Evolutionary conservation across 23 red algal species (phyloP).

Genomic region (Pyropia yezoensis): DNA sequence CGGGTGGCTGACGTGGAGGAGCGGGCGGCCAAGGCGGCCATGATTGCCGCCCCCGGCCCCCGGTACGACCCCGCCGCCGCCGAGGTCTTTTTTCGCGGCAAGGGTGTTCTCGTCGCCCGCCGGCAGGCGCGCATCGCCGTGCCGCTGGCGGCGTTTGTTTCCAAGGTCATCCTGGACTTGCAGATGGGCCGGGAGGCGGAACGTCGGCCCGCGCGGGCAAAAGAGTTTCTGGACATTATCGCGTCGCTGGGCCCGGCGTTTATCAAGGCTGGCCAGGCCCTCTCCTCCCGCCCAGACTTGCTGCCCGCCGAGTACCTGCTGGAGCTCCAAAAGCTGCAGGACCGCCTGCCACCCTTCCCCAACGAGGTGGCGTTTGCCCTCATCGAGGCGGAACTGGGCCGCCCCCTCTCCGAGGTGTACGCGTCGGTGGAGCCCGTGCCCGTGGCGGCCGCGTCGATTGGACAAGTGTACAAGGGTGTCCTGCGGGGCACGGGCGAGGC

Average conservation of each 20-base stretch:
- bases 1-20: constrained; percentile 15
- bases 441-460: constrained; percentile 93
- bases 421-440: constrained; percentile 86
- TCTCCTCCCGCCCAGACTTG: constrained; percentile 88
- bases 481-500: constrained; percentile 66
- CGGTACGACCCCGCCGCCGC: constrained; percentile 67
- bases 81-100: constrained; percentile 28
- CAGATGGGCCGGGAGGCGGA: constrained; percentile 65
- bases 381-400: constrained; percentile 83
- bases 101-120: constrained; percentile 52
- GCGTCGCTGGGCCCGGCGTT: constrained; percentile 89
- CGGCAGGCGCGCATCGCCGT: constrained; percentile 78
- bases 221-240: constrained; percentile 88
- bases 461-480: constrained; percentile 84
- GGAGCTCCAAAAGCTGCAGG: constrained; percentile 97
- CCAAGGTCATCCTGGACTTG: constrained; percentile 63
- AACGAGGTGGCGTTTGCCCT: constrained; percentile 81
- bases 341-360: constrained; percentile 84
- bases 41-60: constrained; percentile 42
- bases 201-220: constrained; percentile 52
- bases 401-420: constrained; percentile 69
- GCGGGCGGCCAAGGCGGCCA: constrained; percentile 37
- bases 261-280: constrained; percentile 97
- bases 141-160: constrained; percentile 77
- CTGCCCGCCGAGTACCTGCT: constrained; percentile 93